Evolutionary conservation across 805 yeast genomes (phyloP).

Genomic region (Saccharomycopsis guyanensis): DNA sequence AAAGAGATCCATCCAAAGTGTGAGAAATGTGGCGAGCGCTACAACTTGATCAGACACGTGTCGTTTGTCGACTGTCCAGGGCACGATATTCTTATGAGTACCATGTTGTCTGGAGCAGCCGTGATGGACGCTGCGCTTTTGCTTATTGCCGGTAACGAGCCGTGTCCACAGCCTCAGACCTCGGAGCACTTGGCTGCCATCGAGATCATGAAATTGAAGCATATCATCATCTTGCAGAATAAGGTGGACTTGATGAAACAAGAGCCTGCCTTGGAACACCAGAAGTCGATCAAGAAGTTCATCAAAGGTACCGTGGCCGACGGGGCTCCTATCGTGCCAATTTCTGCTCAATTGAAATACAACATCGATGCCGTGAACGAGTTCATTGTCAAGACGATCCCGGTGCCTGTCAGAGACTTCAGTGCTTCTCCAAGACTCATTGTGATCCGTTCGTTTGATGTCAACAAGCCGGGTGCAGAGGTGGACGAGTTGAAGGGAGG

Average conservation of each 20-base stretch:
- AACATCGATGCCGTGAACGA: constrained; percentile 98
- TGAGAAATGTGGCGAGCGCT: constrained; percentile 82
- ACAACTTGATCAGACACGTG: constrained; percentile 88
- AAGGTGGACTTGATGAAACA: constrained; percentile 98
- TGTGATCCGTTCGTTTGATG: constrained; percentile 97
- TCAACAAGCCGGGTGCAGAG: constrained; percentile 97
- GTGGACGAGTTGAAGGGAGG: constrained; percentile 97
- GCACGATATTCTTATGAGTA: constrained; percentile 99
- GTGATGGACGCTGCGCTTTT: constrained; percentile 99
- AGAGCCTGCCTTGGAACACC: constrained; percentile 92
- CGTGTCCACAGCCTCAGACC: constrained; percentile 99
- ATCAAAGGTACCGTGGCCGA: constrained; percentile 98
- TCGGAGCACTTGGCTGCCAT: constrained; percentile 99
- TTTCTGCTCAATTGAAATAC: constrained; percentile 96
- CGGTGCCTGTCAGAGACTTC: constrained; percentile 95
- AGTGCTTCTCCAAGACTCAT: constrained; percentile 88
- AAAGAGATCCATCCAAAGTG: constrained; percentile 93
- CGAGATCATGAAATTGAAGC: constrained; percentile 97
- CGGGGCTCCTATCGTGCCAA: constrained; percentile 98
- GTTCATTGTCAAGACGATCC: constrained; percentile 89
- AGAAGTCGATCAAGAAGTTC: constrained; percentile 84
- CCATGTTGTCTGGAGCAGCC: constrained; percentile 99
- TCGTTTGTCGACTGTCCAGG: constrained; percentile 99
- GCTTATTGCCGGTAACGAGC: constrained; percentile 95
- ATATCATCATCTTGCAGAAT: constrained; percentile 92